Evolutionary conservation across 1,284 basidiomycete species (phyloP), one percentile per base, ranked within the genome.

Genomic region (Phylloboletellus chloephorus): DNA sequence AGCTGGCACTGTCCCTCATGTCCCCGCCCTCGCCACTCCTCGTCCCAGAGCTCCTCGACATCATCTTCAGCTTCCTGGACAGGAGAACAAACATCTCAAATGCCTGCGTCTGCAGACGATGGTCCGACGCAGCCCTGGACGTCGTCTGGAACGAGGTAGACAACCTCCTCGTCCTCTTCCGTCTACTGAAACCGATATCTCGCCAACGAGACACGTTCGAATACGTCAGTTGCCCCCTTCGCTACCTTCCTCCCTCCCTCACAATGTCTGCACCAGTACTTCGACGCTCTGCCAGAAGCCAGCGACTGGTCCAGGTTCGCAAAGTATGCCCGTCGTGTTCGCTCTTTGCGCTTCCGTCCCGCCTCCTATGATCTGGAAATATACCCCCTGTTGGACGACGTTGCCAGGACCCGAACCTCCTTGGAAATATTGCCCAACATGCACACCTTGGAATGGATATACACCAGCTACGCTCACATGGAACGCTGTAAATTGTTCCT

Each of bases 231-330:
- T 7, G 7, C 12, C 31, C 15, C 10, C 20, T 30, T 5, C 19
- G 7, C 17, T 13, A 3, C 4, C 2, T 23, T 30, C 3, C 10
- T 17, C 1, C 19, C 1, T 8, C 2, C 4, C 37, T 41, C 15
- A 56, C 33, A 17, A 29, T 30, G 19, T 21, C 10, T 21, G n/a
- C 35, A 22, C 12, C 42, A 73, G 67, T 34, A 43, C 15, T 81
- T 82, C 47, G 49, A 52, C 7, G 57, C 67, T 3, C 56, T 63
- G 0, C 68, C 76, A 19, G 67, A 73, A 22, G 65, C 73, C 3
- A 63, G 54, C 16, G 74, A 79, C 56, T 83, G 80, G 81, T 57
- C 58, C 15, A 65, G 70, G 11, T 79, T 82, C 52, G 63, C 69
- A 40, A 66, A 63, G 23, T 82, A 81, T 49, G 70, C 70, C 15